Evolutionary conservation across 257 asterid species (phyloP), one percentile per base, ranked within the genome.

Genomic region (Echium plantagineum): DNA sequence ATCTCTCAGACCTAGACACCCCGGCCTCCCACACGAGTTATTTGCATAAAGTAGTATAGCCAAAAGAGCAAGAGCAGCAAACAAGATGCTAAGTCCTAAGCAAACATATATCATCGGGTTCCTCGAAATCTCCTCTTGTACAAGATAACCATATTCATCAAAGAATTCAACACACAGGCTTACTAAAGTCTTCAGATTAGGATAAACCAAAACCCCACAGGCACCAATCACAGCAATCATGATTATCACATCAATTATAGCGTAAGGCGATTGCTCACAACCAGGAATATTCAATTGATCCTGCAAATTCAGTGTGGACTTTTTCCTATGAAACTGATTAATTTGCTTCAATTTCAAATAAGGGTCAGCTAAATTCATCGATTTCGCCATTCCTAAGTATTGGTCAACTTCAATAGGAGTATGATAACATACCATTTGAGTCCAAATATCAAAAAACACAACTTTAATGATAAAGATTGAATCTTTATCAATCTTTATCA

Each of bases 61-160:
- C 54, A 83, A 63, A 6, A 86, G 78, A 13, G 97, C 95, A 32
- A 71, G 60, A 1, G 68, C 72, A 5, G 94, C 83, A 53, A 80
- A 83, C 16, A 81, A 62, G 58, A 86, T 77, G 71, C 95, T 76
- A 0, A 93, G 78, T 7, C 95, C 97, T 62, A 93, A 78, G 66
- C 97, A 93, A 13, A 79, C 83, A 24, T 89, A 93, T 22, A 93
- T 83, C 83, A 76, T 65, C 0, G 98, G 98, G n/a, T 95, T 86
- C 12, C 66, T 81, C 21, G 59, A 22, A 56, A 91, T 75, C 61
- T 89, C 95, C 49, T 93, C 98, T 35, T 64, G 66, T 76, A 89
- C 59, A 21, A 79, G 82, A 16, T 73, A 81, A 0, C 68, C 71
- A 13, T 83, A 75, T 75, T 81, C 88, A 54, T 67, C 80, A 6